Percentiles rank a stretch among this genome's conserved stretches.
phyloP scores from a whole-genome alignment of 2,329 filamentous ascomycete genomes.

The Aspergillus floridensis region DNA sequence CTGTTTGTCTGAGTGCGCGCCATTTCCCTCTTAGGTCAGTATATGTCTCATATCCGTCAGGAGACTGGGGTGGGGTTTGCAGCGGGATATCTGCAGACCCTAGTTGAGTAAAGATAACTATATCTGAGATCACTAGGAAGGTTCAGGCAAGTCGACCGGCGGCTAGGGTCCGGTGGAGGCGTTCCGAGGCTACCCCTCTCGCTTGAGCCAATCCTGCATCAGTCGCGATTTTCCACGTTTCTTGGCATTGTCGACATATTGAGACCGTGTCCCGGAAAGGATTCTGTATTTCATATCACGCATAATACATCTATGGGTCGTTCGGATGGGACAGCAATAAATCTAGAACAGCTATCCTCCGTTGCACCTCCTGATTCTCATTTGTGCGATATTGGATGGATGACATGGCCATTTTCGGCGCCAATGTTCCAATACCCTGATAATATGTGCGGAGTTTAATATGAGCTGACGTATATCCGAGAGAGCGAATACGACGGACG shows the following conservation, averaged over 20 bases:
- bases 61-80: not conserved
- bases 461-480: not conserved
- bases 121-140: slow-evolving; percentile 10
- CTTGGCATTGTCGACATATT: not conserved
- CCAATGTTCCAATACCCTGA: not conserved
- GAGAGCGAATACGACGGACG: not conserved
- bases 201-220: too few relatives aligned
- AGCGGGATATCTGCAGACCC: not conserved
- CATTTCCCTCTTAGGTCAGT: not conserved
- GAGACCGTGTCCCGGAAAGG: not conserved
- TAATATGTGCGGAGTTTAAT: not conserved
- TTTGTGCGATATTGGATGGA: not conserved
- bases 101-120: not conserved
- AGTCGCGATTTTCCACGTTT: too few relatives aligned
- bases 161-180: not conserved
- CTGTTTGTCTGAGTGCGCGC: not conserved
- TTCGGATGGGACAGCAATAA: not conserved
- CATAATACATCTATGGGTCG: not conserved
- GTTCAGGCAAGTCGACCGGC: slow-evolving; percentile 1
- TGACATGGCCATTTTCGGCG: too few relatives aligned
- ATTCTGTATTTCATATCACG: not conserved
- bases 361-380: not conserved
- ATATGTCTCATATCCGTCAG: slow-evolving; percentile 3
- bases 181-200: not conserved
- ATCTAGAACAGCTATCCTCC: not conserved